Conservation (phyloP, 139 green algal species). For the Coelastrella sp. region DNA sequence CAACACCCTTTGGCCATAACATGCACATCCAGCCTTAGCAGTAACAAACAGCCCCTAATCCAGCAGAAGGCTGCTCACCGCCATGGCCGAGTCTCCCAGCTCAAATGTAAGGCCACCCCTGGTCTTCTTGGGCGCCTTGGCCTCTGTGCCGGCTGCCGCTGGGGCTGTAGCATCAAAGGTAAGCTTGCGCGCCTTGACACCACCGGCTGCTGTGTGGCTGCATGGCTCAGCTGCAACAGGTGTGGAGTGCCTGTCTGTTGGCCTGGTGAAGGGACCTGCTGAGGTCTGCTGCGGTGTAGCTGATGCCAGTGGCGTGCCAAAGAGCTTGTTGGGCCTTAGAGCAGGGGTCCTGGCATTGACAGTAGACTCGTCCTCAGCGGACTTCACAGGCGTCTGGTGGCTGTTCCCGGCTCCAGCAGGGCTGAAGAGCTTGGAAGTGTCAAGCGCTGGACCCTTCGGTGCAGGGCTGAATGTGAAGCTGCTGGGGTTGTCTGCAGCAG, state of each 20-base stretch:
- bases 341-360: background rate
- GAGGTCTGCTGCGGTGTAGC: slow-evolving; percentile 34
- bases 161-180: slow-evolving; percentile 26
- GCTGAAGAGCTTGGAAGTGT: background rate
- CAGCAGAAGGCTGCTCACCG: slow-evolving; percentile 6
- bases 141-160: background rate
- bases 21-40: no score
- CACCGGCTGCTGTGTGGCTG: background rate
- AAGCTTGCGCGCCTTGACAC: slow-evolving; percentile 37
- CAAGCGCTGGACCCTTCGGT: background rate
- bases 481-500: background rate
- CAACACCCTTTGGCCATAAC: no score
- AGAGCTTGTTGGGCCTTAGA: slow-evolving; percentile 28
- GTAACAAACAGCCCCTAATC: no score
- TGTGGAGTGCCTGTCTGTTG: background rate
- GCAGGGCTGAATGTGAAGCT: slow-evolving; percentile 43
- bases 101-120: slow-evolving; percentile 37
- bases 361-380: background rate
- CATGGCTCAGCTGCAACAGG: background rate
- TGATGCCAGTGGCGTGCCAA: slow-evolving; percentile 21
- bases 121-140: background rate
- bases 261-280: background rate
- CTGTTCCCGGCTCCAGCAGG: background rate
- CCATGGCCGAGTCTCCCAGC: slow-evolving; percentile 23
- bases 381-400: slow-evolving; percentile 21